These are phyloP conservation scores for Calonectria hawksworthii DNA, from an alignment of 2,329 filamentous ascomycete genomes.

Conservation along the genomic window DNA sequence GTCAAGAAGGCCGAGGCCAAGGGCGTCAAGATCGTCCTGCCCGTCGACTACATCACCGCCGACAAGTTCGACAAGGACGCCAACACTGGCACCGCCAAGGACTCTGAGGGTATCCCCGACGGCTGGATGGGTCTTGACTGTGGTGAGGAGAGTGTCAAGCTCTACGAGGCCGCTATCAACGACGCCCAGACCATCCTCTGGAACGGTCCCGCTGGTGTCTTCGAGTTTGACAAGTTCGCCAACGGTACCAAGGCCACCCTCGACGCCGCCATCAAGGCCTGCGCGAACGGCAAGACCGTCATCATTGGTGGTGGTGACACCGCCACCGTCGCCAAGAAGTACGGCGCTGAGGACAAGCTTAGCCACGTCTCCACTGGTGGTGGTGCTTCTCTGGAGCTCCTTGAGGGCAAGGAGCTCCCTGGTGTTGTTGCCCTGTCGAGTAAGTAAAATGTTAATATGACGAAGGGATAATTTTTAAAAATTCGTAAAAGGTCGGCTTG, in stretches of 20 bases:
- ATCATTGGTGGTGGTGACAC: slow-evolving; percentile 99
- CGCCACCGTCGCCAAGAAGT: slow-evolving; percentile 97
- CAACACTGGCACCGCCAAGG: slow-evolving; percentile 83
- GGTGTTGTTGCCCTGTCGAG: slow-evolving; percentile 92
- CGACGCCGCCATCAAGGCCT: slow-evolving; percentile 87
- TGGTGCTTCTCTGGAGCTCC: slow-evolving; percentile 93
- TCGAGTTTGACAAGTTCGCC: slow-evolving; percentile 96
- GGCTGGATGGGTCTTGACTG: slow-evolving; percentile 99
- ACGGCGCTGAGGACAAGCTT: slow-evolving; percentile 94
- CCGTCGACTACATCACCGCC: slow-evolving; percentile 94
- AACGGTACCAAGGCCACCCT: slow-evolving; percentile 92
- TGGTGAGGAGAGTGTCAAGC: slow-evolving; percentile 87
- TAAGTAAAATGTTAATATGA: slow-evolving; percentile 65
- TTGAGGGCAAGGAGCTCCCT: slow-evolving; percentile 98
- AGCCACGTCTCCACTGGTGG: slow-evolving; percentile 98
- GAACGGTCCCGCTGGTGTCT: slow-evolving; percentile 98
- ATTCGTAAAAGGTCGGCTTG: slow-evolving; percentile 49
- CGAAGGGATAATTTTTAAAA: slow-evolving; percentile 46
- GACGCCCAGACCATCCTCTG: slow-evolving; percentile 97
- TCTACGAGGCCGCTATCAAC: slow-evolving; percentile 89
- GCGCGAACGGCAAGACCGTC: slow-evolving; percentile 88
- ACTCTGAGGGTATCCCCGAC: slow-evolving; percentile 91
- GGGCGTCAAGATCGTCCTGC: slow-evolving; percentile 94
- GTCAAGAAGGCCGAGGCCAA: slow-evolving; percentile 97
- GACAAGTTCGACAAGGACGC: slow-evolving; percentile 95